These are phyloP conservation scores for Suillus luteus DNA, from an alignment of 768 basidiomycete genomes.

Conservation along the genomic window DNA sequence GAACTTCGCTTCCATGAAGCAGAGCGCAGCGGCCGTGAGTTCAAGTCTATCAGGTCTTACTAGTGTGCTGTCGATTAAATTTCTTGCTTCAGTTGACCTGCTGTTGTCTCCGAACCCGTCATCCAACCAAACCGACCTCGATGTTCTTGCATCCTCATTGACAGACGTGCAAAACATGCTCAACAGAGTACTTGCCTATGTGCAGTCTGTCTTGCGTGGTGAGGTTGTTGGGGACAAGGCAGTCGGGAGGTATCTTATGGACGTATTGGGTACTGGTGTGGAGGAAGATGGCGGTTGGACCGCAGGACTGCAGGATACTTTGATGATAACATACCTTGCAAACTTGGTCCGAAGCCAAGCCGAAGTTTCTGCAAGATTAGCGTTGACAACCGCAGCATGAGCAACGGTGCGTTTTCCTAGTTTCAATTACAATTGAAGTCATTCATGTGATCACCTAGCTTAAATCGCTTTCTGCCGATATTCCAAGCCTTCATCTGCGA, in stretches of 20 bases:
- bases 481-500: neutral
- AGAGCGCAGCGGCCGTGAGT: slow-evolving; percentile 85
- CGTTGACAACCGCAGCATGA: slow-evolving; percentile 55
- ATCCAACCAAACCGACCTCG: slow-evolving; percentile 71
- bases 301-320: slow-evolving; percentile 80
- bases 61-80: neutral
- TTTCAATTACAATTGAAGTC: slow-evolving; percentile 11
- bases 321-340: slow-evolving; percentile 94
- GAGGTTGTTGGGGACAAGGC: slow-evolving; percentile 78
- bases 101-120: slow-evolving; percentile 30
- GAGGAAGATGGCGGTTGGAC: slow-evolving; percentile 79
- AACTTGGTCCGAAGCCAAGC: slow-evolving; percentile 93
- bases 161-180: slow-evolving; percentile 73
- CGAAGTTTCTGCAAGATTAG: slow-evolving; percentile 86
- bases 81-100: slow-evolving; percentile 3
- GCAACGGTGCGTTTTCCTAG: slow-evolving; percentile 27
- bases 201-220: slow-evolving; percentile 78
- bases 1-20: slow-evolving; percentile 79
- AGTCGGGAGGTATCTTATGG: slow-evolving; percentile 89
- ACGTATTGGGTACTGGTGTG: slow-evolving; percentile 73
- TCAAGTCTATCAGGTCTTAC: neutral
- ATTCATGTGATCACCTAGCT: neutral
- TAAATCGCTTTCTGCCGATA: neutral
- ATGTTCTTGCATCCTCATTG: slow-evolving; percentile 75
- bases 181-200: slow-evolving; percentile 83